Evolutionary conservation across 495 filamentous ascomycete species (phyloP).

Genomic region (Polyplosphaeria fusca): DNA sequence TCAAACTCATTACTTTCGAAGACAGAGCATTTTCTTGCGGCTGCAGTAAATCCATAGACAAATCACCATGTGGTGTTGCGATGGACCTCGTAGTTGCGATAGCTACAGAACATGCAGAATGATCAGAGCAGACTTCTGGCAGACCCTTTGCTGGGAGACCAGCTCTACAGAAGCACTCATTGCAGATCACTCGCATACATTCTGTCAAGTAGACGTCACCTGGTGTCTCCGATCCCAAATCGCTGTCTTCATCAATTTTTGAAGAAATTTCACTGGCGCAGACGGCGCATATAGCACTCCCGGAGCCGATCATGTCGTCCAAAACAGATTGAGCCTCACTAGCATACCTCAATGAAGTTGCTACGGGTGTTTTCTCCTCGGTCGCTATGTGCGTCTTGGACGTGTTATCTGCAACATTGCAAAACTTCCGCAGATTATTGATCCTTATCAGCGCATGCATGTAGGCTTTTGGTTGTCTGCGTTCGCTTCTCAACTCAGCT

Average conservation of each 20-base stretch:
- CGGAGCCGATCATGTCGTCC: not conserved
- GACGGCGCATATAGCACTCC: not conserved
- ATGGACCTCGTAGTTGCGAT: not conserved
- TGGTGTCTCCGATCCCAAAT: no score
- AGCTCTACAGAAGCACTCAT: no score
- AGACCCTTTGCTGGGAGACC: no score
- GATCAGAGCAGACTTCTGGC: not conserved
- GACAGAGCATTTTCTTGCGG: not conserved
- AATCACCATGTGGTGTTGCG: not conserved
- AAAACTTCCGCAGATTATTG: slow-evolving; percentile 13
- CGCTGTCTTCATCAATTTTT: not conserved
- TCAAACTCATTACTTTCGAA: slow-evolving; percentile 4
- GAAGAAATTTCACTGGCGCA: not conserved
- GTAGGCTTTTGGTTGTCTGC: slow-evolving; percentile 1
- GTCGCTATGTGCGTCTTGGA: not conserved
- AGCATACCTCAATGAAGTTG: not conserved
- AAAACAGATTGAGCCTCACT: slow-evolving; percentile 4
- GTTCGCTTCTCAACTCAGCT: not conserved
- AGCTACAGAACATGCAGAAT: not conserved
- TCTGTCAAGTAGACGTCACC: no score
- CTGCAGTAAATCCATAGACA: not conserved
- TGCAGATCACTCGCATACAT: no score
- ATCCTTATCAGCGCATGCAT: slow-evolving; percentile 14
- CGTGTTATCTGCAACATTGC: slow-evolving; percentile 3
- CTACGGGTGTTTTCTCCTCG: not conserved